A percentile compares a stretch with the other conserved stretches of the same genome.
These are phyloP conservation scores for Hyaloscypha hepaticicola DNA, from an alignment of 495 filamentous ascomycete genomes.

Conservation along the genomic window DNA sequence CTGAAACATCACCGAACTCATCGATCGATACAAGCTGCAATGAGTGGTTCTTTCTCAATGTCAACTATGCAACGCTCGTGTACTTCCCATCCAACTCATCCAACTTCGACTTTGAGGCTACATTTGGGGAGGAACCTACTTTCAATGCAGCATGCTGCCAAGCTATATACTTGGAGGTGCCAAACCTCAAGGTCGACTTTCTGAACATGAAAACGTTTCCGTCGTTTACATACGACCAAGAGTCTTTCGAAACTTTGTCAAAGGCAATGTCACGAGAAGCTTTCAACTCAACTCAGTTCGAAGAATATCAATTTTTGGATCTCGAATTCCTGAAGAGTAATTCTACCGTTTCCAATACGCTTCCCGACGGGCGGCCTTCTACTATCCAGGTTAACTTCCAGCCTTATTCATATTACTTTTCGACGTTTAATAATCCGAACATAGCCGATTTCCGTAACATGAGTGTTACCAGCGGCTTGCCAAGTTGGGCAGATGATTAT, in stretches of 20 bases:
- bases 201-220: background rate
- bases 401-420: background rate
- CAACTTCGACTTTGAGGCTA: conserved; percentile 1
- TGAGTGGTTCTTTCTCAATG: background rate
- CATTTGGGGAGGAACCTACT: conserved; percentile 1
- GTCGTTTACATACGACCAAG: background rate
- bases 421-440: background rate
- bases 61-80: background rate
- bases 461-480: background rate
- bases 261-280: background rate
- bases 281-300: conserved; percentile 5
- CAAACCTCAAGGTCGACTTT: background rate
- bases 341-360: background rate
- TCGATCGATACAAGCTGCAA: conserved; percentile 1
- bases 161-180: background rate
- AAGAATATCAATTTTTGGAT: background rate
- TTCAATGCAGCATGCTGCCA: background rate
- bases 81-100: background rate
- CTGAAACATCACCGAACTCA: background rate
- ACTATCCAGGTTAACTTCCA: conserved; percentile 3
- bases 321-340: background rate
- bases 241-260: background rate
- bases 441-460: background rate
- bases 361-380: background rate
- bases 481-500: background rate